Evolutionary conservation across 495 filamentous ascomycete species (phyloP), one percentile per base, ranked within the genome.

Genomic region (Niebla homalea): DNA sequence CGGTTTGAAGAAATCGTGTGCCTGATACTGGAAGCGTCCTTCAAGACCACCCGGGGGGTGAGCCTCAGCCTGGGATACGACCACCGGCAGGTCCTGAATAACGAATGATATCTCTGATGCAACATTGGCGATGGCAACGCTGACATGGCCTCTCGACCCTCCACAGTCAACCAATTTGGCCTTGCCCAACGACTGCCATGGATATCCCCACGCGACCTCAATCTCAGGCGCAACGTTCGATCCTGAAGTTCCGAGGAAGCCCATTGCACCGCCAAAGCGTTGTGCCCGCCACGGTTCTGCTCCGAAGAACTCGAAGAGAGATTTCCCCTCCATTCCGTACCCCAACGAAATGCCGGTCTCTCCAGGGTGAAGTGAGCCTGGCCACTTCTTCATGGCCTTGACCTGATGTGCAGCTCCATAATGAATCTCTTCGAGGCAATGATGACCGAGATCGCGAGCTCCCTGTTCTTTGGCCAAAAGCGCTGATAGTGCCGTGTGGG

Each of bases 401-500:
- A 46, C 20, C 22, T 46, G 16, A 23, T n/a, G 7, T 1, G 43
- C 16, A 22, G 43, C n/a, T 32, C 16, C 16, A 32, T 46, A 46
- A 41, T 29, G 26, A 42, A 32, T 1, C n/a, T 46, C 43, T 19
- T 46, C 43, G 22, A 46, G 16, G 20, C 16, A 18, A 46, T 46
- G 43, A 16, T n/a, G 8, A 10, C 16, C 43, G 7, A 46, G 7
- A 26, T 18, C 43, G 3, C 23, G 16, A 4, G 23, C 43, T 8
- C 43, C 22, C 7, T 19, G 16, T 0, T 46, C 25, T 32, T 46
- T 18, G 20, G 43, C 43, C 43, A 46, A 7, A 14, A 48, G 5
- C 15, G 46, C 47, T 7, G 62, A 65, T 5, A 49, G 43, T 15
- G 72, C 67, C 0, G 74, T 77, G 58, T 80, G 77, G n/a, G 65